These are phyloP conservation scores for Aspergillus baeticus DNA, from an alignment of 495 filamentous ascomycete species.

Conservation along the genomic window DNA sequence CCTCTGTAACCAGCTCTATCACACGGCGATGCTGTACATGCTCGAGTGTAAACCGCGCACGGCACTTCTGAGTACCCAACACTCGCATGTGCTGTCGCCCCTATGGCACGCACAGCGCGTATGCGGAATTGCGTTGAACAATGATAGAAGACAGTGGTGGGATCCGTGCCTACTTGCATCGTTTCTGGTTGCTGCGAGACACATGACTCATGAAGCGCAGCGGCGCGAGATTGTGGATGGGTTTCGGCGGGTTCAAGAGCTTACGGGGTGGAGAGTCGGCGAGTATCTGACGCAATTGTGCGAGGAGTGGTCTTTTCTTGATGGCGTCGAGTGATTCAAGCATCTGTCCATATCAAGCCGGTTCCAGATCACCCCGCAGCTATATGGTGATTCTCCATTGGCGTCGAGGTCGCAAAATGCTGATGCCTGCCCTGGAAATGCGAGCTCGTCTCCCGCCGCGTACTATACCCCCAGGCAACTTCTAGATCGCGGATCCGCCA, in stretches of 20 bases:
- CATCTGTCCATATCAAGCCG: background rate
- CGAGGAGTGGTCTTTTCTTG: conserved; percentile 31
- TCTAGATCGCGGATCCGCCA: conserved; percentile 49
- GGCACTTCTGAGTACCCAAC: conserved; percentile 17
- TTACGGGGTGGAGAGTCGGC: conserved; percentile 35
- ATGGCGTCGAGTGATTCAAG: conserved; percentile 8
- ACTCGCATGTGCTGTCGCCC: conserved; percentile 25
- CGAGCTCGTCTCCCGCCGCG: conserved; percentile 10
- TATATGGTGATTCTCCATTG: background rate
- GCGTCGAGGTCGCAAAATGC: background rate
- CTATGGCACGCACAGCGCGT: conserved; percentile 39
- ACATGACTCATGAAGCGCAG: conserved; percentile 38
- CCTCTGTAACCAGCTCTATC: conserved; percentile 42
- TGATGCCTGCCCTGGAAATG: background rate
- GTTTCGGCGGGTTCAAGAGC: conserved; percentile 23
- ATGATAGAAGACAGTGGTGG: conserved; percentile 35
- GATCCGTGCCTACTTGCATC: conserved; percentile 38
- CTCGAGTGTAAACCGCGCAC: conserved; percentile 37
- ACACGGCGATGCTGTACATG: conserved; percentile 42
- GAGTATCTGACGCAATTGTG: conserved; percentile 19
- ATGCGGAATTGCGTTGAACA: conserved; percentile 39
- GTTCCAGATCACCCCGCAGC: background rate
- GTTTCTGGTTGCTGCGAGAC: conserved; percentile 31
- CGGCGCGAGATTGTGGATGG: conserved; percentile 32
- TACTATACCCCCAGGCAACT: conserved; percentile 42